Evolutionary conservation across 768 basidiomycete species (phyloP), one percentile per base, ranked within the genome.

Genomic region (Naganishia antarctica): DNA sequence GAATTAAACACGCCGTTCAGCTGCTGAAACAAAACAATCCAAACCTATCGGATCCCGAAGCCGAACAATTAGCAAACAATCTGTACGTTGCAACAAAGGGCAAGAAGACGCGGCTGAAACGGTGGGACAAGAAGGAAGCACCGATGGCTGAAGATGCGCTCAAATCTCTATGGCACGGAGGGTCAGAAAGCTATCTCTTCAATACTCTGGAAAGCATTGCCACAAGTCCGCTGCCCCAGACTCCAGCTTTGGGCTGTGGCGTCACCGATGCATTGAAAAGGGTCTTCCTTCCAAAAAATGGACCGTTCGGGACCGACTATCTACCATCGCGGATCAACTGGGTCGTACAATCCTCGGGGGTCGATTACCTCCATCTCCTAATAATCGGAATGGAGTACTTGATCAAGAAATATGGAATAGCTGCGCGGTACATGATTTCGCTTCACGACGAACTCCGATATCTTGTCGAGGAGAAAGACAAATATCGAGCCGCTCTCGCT

Each of bases 341-440:
- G 96, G 96, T 93, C 51, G 96, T 98, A 6, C 96, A 98, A 72
- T 97, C 93, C 3, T 96, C 92, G 0, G 96, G 94, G 3, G 94
- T 98, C 45, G 96, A 98, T 77, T 98, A 99, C 74, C 86, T 98
- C 9, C 96, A 99, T 72, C 85, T 99, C 41, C 84, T 98, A 65
- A 91, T 99, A 71, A 90, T 93, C 49, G 84, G 91, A 5, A 98
- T 97, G 93, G 85, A 91, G 66, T 82, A 94, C 74, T 84, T 99
- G 40, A 85, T 87, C 62, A 76, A 78, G 47, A 86, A 84, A 60
- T 98, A 93, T 79, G 79, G 83, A 69, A 96, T 98, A 72, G 72
- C 87, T 12, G 93, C 93, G 1, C 84, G 96, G 7, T 99, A 94
- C 77, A 86, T 99, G 47, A 87, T 98, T 51, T 97, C 92, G 11